phyloP scores from a whole-genome alignment of 495 filamentous ascomycete genomes.

The Penicillium turbatum region DNA sequence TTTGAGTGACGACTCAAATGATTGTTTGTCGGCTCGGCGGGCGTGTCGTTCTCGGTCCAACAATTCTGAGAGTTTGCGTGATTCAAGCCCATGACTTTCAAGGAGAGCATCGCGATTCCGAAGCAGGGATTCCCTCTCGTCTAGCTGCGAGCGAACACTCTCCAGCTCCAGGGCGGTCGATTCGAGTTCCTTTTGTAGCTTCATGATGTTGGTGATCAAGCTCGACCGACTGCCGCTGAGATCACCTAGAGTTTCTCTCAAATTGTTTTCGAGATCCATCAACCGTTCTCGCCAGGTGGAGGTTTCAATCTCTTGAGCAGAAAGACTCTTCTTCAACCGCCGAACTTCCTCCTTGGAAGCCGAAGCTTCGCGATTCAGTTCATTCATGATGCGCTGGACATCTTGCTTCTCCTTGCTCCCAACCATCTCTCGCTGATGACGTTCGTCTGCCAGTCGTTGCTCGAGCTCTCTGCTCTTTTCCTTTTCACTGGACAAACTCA shows the following conservation, averaged over 20 bases:
- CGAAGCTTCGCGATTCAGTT: conserved; percentile 77
- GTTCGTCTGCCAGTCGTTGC: conserved; percentile 68
- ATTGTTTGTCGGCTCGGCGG: conserved; percentile 76
- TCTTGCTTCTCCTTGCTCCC: conserved; percentile 88
- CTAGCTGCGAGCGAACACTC: conserved; percentile 63
- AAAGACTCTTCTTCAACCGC: conserved; percentile 72
- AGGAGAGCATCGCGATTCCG: conserved; percentile 89
- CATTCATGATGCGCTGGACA: conserved; percentile 71
- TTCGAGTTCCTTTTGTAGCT: conserved; percentile 84
- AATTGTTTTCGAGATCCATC: conserved; percentile 79
- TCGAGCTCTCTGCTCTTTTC: conserved; percentile 77
- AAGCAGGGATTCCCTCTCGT: conserved; percentile 83
- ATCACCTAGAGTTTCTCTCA: conserved; percentile 80
- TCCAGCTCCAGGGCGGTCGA: conserved; percentile 78
- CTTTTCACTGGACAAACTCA: conserved; percentile 70
- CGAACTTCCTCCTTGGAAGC: conserved; percentile 83
- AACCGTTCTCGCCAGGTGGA: conserved; percentile 84
- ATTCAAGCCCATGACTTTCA: conserved; percentile 83
- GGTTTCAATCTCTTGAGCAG: conserved; percentile 79
- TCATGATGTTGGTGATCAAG: conserved; percentile 79
- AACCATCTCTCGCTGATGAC: conserved; percentile 80
- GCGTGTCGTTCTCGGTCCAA: conserved; percentile 87
- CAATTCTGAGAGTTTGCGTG: conserved; percentile 75
- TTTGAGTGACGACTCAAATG: conserved; percentile 82
- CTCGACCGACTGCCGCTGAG: conserved; percentile 81